Conservation (phyloP, 2,329 filamentous ascomycete genomes). For the Helotiales sp. region DNA sequence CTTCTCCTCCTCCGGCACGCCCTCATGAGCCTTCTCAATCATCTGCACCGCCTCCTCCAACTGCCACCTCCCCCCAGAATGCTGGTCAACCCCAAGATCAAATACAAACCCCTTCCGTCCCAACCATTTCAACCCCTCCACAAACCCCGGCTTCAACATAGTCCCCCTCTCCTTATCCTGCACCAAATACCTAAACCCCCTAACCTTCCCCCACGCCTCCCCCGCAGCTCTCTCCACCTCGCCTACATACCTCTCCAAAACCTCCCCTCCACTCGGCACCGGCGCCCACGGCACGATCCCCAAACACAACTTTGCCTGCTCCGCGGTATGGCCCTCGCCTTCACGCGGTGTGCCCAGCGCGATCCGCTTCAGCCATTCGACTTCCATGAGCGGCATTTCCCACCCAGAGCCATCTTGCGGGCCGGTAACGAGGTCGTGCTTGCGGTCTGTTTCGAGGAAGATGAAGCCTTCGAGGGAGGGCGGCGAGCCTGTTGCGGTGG, state of each 20-base stretch:
- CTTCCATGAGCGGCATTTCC: constrained; percentile 71
- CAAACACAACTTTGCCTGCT: constrained; percentile 61
- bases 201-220: constrained; percentile 66
- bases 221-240: constrained; percentile 66
- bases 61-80: constrained; percentile 75
- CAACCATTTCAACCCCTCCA: constrained; percentile 68
- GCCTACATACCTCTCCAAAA: constrained; percentile 68
- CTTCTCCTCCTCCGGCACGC: constrained; percentile 61
- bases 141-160: constrained; percentile 67
- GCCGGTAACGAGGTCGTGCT: constrained; percentile 58
- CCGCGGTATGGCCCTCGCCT: constrained; percentile 61
- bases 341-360: constrained; percentile 61
- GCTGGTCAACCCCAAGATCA: constrained; percentile 83
- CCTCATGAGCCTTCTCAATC: constrained; percentile 69
- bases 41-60: constrained; percentile 73
- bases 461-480: constrained; percentile 70
- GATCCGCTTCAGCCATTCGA: constrained; percentile 71
- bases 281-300: constrained; percentile 89
- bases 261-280: constrained; percentile 64
- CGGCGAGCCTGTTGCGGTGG: constrained; percentile 36
- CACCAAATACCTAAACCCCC: constrained; percentile 82
- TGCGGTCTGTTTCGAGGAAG: constrained; percentile 82
- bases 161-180: constrained; percentile 75
- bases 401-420: constrained; percentile 61
- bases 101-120: constrained; percentile 71